phyloP scores from a whole-genome alignment of 352 stramenopile species.

The Pythium utonaiense region DNA sequence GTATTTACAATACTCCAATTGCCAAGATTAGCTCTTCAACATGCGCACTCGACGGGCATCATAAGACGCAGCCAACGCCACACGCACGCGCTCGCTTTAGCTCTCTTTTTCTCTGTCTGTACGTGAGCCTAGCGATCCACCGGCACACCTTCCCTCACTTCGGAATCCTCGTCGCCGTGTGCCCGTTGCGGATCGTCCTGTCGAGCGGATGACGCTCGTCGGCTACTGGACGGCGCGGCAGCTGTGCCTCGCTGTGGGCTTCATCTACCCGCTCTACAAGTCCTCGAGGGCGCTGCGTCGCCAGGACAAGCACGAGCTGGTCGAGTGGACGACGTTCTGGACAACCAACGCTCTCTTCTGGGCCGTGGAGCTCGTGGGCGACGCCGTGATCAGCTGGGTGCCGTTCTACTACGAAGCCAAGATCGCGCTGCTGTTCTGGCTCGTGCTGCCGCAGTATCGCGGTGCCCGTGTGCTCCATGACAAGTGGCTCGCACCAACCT shows the following conservation, averaged over 20 bases:
- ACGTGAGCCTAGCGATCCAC: neutral
- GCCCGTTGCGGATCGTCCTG: no score
- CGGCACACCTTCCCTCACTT: neutral
- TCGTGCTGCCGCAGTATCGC: constrained; percentile 54
- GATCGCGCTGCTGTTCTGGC: constrained; percentile 62
- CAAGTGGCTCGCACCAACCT: constrained; percentile 56
- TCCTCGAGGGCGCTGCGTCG: constrained; percentile 42
- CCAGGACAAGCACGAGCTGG: constrained; percentile 43
- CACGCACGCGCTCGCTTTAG: no score
- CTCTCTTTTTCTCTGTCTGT: neutral
- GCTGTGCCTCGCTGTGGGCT: constrained; percentile 52
- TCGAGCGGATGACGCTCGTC: constrained; percentile 45
- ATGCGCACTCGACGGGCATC: neutral
- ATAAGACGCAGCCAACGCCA: neutral
- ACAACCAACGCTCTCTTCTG: constrained; percentile 59
- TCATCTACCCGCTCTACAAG: constrained; percentile 62
- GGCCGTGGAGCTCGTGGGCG: constrained; percentile 53
- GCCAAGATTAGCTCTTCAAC: constrained; percentile 10
- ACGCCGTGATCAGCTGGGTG: constrained; percentile 53
- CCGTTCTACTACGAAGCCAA: constrained; percentile 78
- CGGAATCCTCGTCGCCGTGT: neutral
- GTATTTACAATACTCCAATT: neutral
- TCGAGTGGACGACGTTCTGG: constrained; percentile 70
- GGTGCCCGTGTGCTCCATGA: constrained; percentile 53
- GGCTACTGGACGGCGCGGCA: constrained; percentile 43